A percentile compares a stretch with the other conserved stretches of the same genome.
Evolutionary conservation across 2,329 filamentous ascomycete genomes (phyloP).

Genomic region (Phaeosphaeria sp.): DNA sequence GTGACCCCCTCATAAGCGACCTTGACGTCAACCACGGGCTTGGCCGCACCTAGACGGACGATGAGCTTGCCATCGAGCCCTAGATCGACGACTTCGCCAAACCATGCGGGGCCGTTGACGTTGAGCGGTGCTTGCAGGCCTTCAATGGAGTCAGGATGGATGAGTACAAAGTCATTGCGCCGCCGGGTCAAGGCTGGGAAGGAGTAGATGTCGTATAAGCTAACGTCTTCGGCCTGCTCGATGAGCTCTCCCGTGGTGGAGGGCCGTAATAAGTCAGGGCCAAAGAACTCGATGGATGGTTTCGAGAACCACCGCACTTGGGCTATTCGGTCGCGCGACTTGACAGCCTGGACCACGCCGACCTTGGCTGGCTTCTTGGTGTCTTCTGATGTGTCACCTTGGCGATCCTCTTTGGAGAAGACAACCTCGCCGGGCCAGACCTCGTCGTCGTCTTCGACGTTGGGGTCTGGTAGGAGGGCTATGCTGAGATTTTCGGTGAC

Average conservation of each 20-base stretch:
- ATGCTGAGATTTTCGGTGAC: constrained; percentile 56
- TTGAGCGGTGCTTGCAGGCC: constrained; percentile 14
- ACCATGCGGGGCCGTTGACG: constrained; percentile 53
- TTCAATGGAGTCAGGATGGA: constrained; percentile 46
- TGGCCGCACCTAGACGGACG: constrained; percentile 60
- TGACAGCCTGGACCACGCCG: constrained; percentile 64
- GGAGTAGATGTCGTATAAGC: constrained; percentile 63
- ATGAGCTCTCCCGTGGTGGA: constrained; percentile 53
- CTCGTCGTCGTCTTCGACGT: constrained; percentile 62
- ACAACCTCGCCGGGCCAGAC: constrained; percentile 65
- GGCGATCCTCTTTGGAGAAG: constrained; percentile 51
- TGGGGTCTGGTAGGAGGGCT: constrained; percentile 57
- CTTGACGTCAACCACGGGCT: constrained; percentile 57
- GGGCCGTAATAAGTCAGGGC: constrained; percentile 49
- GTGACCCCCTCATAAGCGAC: constrained; percentile 57
- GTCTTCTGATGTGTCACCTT: constrained; percentile 15
- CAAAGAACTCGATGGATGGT: constrained; percentile 40
- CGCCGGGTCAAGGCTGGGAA: constrained; percentile 57
- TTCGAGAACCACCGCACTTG: constrained; percentile 61
- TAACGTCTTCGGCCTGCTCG: constrained; percentile 58
- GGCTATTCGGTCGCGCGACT: constrained; percentile 63
- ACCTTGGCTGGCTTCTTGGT: constrained; percentile 55
- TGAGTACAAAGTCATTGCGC: constrained; percentile 61
- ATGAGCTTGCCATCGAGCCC: constrained; percentile 60
- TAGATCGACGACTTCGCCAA: constrained; percentile 64